These are phyloP conservation scores for Nigrograna mackinnonii DNA, from an alignment of 2,329 filamentous ascomycete genomes.

Conservation along the genomic window DNA sequence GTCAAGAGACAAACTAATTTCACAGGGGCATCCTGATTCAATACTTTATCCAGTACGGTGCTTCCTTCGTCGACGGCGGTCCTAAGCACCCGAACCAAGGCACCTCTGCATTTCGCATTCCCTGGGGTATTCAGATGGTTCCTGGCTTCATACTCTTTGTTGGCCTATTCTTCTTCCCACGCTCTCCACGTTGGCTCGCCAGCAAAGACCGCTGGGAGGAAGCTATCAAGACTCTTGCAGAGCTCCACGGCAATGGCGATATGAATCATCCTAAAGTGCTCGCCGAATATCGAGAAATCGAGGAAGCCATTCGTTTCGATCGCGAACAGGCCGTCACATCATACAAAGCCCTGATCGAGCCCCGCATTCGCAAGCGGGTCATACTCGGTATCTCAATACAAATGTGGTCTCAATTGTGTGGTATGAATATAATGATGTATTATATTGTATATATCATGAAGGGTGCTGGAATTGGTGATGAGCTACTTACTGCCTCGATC, in stretches of 20 bases:
- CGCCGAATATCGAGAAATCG: slow-evolving; percentile 65
- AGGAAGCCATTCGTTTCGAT: slow-evolving; percentile 59
- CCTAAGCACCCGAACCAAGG: slow-evolving; percentile 47
- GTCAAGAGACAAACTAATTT: slow-evolving; percentile 40
- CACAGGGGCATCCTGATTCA: slow-evolving; percentile 64
- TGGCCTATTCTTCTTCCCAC: slow-evolving; percentile 46
- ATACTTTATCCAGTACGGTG: slow-evolving; percentile 69
- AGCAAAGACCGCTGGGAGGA: slow-evolving; percentile 70
- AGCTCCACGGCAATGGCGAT: slow-evolving; percentile 62
- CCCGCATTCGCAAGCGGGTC: slow-evolving; percentile 60
- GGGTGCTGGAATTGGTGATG: slow-evolving; percentile 58
- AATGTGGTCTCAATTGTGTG: slow-evolving; percentile 63
- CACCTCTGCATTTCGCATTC: slow-evolving; percentile 43
- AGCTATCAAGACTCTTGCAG: slow-evolving; percentile 57
- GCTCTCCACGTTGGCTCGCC: slow-evolving; percentile 71
- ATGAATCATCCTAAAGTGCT: slow-evolving; percentile 62
- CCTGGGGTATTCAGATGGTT: slow-evolving; percentile 48
- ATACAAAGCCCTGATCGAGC: slow-evolving; percentile 54
- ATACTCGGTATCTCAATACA: slow-evolving; percentile 62
- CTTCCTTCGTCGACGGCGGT: slow-evolving; percentile 56
- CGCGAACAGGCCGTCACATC: slow-evolving; percentile 55
- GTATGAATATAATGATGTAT: slow-evolving; percentile 51
- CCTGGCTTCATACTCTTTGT: slow-evolving; percentile 43
- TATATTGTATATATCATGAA: slow-evolving; percentile 66
- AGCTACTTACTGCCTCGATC: slow-evolving; percentile 63